Base-by-base conservation (phyloP, 768 basidiomycete genomes). In the Tricholoma flavovirens region DNA sequence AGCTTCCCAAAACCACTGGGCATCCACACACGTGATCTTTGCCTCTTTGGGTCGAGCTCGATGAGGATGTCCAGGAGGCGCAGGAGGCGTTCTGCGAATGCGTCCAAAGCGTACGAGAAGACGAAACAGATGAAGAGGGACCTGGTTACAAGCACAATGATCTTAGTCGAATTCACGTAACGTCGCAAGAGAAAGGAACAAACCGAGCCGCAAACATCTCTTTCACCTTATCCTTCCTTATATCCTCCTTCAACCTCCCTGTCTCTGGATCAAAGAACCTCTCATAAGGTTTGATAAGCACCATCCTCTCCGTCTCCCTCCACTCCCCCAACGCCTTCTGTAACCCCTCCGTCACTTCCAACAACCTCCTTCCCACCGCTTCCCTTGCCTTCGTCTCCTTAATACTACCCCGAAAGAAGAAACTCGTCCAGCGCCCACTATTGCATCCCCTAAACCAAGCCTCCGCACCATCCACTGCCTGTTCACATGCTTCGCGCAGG, bases 111-210 rank as follows among this genome's bases (percentile, higher is more conserved):
- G 55, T 75, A 75, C 36, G 71, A 71, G 62, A 77, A 78, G 1
- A 78, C 75, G 53, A 78, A 78, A 46, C 75, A 76, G 12, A 75
- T 66, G 54, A 73, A 79, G 2, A 79, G 66, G 3, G 78, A 75
- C 30, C 77, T 77, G 51, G 17, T 19, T 17, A 43, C 12, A 46
- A 53, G 14, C 8, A 33, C 9, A 9, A 36, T 35, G 29, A 42
- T 17, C 19, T 21, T 7, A 42, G 21, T 26, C n/a, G 56, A 30
- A 19, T 50, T 15, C 5, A n/a, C 42, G 48, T 40, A n/a, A 6
- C 11, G 6, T 14, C 45, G 24, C 38, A 24, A 53, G 8, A 36
- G 38, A 14, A 24, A 35, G 32, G 22, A 6, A 58, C 65, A 0
- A 53, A 76, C 76, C 74, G 67, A 1, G 73, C 73, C 53, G 75